Base-by-base conservation (phyloP, 75 land plant species). In the Selaginella moellendorffii region DNA sequence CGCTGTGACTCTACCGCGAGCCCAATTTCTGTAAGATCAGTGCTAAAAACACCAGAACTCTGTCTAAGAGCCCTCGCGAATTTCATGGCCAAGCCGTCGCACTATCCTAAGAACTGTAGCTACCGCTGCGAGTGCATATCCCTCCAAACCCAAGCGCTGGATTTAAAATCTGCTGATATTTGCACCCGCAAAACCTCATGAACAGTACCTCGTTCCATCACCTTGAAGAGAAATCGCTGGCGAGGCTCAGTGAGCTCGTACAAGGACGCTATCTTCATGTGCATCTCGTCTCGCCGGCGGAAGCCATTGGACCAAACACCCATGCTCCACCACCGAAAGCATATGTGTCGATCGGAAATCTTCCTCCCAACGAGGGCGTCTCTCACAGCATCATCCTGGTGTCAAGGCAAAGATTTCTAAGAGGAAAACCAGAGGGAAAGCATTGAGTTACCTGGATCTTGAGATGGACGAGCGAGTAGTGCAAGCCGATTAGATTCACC, bases 131-230 rank as follows among this genome's bases (percentile, higher is more conserved):
- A 76, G 26, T 69, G 78, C 79, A 77, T 77, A 27, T 71, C 74
- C 29, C 79, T 51, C n/a, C 69, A 62, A 31, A 77, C 68, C 79
- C 78, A 77, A 2, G 79, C 79, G 36, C 79, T 76, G 28, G 77
- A 61, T 24, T 60, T 67, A 54, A 77, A 77, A 58, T 78, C 80
- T 17, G 80, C 75, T 29, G 85, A 82, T 52, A 91, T 81, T 54
- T 85, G 85, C 60, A 91, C 86, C 0, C 97, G 85, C 24, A 91
- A 29, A 23, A 91, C 93, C 61, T 91, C 97, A 66, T 91, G 85
- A 28, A 87, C 29, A 22, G 77, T 82, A 26, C 97, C 97, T 19
- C 97, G 72, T 14, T 79, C 68, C 61, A 91, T 82, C 26, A 91
- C 82, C 2, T 77, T 62, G 10, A 87, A 76, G 53, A 84, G 67